Evolutionary conservation across 2,329 filamentous ascomycete genomes (phyloP).

Genomic region (Aspergillus spinulosporus): DNA sequence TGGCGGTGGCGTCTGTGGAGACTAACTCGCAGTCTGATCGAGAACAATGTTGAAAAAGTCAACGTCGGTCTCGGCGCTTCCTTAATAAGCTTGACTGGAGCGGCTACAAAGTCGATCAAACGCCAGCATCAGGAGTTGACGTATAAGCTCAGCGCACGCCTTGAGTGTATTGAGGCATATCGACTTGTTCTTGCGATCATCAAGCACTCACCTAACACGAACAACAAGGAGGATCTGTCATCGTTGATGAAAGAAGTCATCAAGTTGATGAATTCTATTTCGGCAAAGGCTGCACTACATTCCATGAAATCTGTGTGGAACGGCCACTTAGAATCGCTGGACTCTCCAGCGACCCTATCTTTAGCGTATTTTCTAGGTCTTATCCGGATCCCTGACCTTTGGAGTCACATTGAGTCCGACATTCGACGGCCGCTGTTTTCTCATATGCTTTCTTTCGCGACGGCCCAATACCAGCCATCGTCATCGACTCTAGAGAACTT

Average conservation of each 20-base stretch:
- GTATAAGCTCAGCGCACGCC: conserved; percentile 27
- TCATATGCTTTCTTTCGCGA: conserved; percentile 35
- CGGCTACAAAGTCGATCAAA: conserved; percentile 32
- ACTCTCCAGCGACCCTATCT: conserved; percentile 32
- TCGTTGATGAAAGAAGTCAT: conserved; percentile 28
- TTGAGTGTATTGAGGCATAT: conserved; percentile 42
- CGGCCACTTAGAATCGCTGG: conserved; percentile 39
- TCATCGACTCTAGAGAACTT: conserved; percentile 29
- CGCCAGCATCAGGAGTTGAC: conserved; percentile 30
- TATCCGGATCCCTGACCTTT: conserved; percentile 32
- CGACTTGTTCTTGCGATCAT: conserved; percentile 33
- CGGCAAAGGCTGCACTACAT: conserved; percentile 26
- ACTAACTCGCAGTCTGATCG: conserved; percentile 35
- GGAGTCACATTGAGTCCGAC: conserved; percentile 33
- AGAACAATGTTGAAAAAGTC: conserved; percentile 29
- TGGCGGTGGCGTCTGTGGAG: conserved; percentile 48
- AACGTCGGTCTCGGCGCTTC: conserved; percentile 24
- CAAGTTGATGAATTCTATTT: conserved; percentile 27
- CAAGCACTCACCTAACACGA: conserved; percentile 23
- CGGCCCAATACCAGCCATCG: conserved; percentile 29
- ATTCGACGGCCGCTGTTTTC: conserved; percentile 35
- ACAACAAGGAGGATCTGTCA: conserved; percentile 27
- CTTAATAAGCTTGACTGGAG: conserved; percentile 27
- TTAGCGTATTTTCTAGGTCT: conserved; percentile 39
- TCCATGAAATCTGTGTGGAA: conserved; percentile 37